Conservation (phyloP, 768 basidiomycete genomes). For the Rhodotorula taiwanensis region DNA sequence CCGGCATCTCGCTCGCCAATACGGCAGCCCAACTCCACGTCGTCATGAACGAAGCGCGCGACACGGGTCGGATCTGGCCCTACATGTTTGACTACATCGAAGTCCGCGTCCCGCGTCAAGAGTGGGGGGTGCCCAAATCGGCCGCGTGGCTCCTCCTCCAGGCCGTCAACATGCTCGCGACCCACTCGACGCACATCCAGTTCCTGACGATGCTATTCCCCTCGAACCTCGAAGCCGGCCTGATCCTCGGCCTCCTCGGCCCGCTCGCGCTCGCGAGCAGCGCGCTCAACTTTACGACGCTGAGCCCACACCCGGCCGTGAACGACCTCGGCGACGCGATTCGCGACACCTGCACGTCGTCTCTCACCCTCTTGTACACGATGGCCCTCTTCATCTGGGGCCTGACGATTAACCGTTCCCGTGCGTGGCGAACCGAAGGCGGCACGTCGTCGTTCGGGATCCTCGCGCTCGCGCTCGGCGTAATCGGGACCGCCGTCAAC, state of each 20-base stretch:
- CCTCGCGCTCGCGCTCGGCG: conserved; percentile 72
- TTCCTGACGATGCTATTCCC: conserved; percentile 93
- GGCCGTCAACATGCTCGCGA: conserved; percentile 67
- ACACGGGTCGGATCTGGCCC: conserved; percentile 56
- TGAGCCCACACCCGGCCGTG: conserved; percentile 50
- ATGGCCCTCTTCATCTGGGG: conserved; percentile 88
- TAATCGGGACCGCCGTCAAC: conserved; percentile 75
- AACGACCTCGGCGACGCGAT: conserved; percentile 62
- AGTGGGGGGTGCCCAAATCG: conserved; percentile 61
- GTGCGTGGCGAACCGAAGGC: conserved; percentile 94
- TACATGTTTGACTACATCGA: conserved; percentile 80
- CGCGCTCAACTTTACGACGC: conserved; percentile 71
- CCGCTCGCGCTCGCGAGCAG: conserved; percentile 81
- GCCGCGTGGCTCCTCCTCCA: conserved; percentile 83
- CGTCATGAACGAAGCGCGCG: conserved; percentile 45
- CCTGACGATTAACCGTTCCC: conserved; percentile 71
- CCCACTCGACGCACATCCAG: conserved; percentile 90
- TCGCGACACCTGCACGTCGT: conserved; percentile 90
- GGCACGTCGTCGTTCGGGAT: conserved; percentile 90
- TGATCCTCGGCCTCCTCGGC: conserved; percentile 74
- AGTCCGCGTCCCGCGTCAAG: conserved; percentile 16
- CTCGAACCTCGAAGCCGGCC: conserved; percentile 72
- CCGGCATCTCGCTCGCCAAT: conserved; percentile 68
- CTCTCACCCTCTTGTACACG: conserved; percentile 91
- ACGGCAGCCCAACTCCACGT: conserved; percentile 70